phyloP scores from a whole-genome alignment of 225 moss, liverwort and hornwort genomes.

The Ulota crispa region DNA sequence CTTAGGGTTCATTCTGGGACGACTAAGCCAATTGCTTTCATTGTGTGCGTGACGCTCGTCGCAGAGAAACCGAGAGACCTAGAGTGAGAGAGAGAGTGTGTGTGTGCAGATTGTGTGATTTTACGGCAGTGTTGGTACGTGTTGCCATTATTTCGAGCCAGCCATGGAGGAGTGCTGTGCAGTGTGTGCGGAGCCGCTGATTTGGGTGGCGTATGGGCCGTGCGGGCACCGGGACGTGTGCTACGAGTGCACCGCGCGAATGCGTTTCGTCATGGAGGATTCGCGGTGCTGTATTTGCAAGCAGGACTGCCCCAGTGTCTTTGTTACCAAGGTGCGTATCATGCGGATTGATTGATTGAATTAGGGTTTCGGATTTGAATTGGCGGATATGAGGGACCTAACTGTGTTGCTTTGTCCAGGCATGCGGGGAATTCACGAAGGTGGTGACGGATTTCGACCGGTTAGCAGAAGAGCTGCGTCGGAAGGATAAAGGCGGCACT shows the following conservation, averaged over 20 bases:
- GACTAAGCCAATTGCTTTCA: background rate
- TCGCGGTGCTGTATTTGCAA: slow-evolving; percentile 90
- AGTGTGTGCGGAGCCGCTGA: slow-evolving; percentile 84
- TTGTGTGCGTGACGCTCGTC: background rate
- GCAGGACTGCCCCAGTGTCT: slow-evolving; percentile 77
- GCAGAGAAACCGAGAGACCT: background rate
- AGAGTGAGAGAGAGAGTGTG: background rate
- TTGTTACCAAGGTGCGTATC: slow-evolving; percentile 57
- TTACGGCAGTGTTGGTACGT: background rate
- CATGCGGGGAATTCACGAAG: slow-evolving; percentile 75
- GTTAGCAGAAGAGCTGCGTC: slow-evolving; percentile 54
- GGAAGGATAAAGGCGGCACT: slow-evolving; percentile 43
- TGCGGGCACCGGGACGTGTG: slow-evolving; percentile 94
- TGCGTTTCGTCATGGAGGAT: slow-evolving; percentile 83
- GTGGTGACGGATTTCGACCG: slow-evolving; percentile 71
- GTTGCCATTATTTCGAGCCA: background rate
- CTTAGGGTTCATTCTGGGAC: slow-evolving; percentile 28
- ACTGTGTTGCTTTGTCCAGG: slow-evolving; percentile 37
- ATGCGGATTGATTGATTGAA: background rate
- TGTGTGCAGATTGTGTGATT: background rate
- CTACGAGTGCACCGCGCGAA: slow-evolving; percentile 68
- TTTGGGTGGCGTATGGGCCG: slow-evolving; percentile 94
- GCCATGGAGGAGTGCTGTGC: slow-evolving; percentile 96
- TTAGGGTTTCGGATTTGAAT: slow-evolving; percentile 24
- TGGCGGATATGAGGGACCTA: slow-evolving; percentile 10